A percentile compares a stretch with the other conserved stretches of the same genome.
These are phyloP conservation scores for Dactylellina parvicollis DNA, from an alignment of 2,329 filamentous ascomycete genomes.

Conservation along the genomic window DNA sequence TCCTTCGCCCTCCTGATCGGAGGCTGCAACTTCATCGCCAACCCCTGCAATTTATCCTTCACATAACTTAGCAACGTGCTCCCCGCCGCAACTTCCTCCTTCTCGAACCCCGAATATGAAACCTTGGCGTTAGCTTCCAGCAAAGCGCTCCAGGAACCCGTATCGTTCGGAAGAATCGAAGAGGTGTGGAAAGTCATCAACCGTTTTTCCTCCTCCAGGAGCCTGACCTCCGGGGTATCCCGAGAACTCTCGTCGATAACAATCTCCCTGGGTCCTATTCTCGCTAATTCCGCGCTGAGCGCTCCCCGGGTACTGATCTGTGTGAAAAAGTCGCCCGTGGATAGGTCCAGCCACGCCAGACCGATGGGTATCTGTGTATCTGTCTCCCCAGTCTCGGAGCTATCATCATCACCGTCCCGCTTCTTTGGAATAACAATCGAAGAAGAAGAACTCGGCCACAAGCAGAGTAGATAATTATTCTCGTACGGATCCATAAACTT, in stretches of 20 bases:
- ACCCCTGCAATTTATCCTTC: slow-evolving; percentile 77
- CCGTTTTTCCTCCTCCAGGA: slow-evolving; percentile 70
- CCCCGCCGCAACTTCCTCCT: slow-evolving; percentile 78
- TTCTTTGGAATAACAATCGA: background rate
- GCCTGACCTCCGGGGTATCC: slow-evolving; percentile 60
- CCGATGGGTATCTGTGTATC: slow-evolving; percentile 67
- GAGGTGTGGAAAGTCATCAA: slow-evolving; percentile 61
- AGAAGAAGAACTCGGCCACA: slow-evolving; percentile 62
- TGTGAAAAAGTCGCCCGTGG: slow-evolving; percentile 92
- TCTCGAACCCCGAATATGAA: slow-evolving; percentile 69
- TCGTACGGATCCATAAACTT: slow-evolving; percentile 94
- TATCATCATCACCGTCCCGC: background rate
- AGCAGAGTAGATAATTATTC: slow-evolving; percentile 89
- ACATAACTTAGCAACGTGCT: slow-evolving; percentile 87
- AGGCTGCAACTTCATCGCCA: slow-evolving; percentile 82
- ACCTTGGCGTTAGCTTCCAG: slow-evolving; percentile 72
- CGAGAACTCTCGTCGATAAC: slow-evolving; percentile 70
- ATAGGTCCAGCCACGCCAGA: slow-evolving; percentile 92
- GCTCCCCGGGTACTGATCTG: slow-evolving; percentile 76
- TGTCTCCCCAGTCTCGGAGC: slow-evolving; percentile 55
- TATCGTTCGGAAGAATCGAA: slow-evolving; percentile 76
- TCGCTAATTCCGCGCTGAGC: slow-evolving; percentile 81
- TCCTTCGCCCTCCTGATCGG: slow-evolving; percentile 78
- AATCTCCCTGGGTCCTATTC: slow-evolving; percentile 85
- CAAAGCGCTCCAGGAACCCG: slow-evolving; percentile 74